Base-by-base conservation (phyloP, 139 green algal species). In the Micractinium sp. region DNA sequence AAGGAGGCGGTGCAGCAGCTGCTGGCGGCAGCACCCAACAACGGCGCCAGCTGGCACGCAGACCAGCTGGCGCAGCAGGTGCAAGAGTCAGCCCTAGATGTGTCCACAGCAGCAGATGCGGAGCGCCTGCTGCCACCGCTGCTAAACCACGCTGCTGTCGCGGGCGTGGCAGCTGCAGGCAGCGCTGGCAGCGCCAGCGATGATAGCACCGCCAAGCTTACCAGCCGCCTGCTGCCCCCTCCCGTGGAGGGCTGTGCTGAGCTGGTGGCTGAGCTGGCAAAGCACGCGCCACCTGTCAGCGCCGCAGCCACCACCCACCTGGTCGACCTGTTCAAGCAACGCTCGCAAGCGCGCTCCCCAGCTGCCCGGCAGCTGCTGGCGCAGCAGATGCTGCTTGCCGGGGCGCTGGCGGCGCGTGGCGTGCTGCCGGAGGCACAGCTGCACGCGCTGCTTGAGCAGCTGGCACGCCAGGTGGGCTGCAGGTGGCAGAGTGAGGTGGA, bases 311-410 rank as follows among this genome's bases (percentile, higher is more conserved):
- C 63, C 7, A 25, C 82, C 1, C 25, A 39, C 23, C 25, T 67
- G 35, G 36, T 36, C 23, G 22, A 39, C 3, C 36, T 66, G 7
- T 63, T 87, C 16, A 78, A n/a, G 82, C 69, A 79, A 36, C 82
- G 82, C 63, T 25, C 36, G 13, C 35, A 78, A 63, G 82, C 82
- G 13, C 63, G 82, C 36, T 79, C 61, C 66, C 39, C 63, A 3
- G 82, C 69, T 7, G 82, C 82, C 4, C 63, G 82, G 7, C 63
- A 78, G 82, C 82, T 39, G 25, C 63, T 87, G 82, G 36, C 35
- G 1, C 82, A 41, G 5, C 82, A 79, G 36, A 87, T 87, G 82
- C 82, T 87, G 82, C 63, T 87, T 63, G 82, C 82, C 0, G 82
- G 82, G 22, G 16, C 23, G 63, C 63, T 78, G 63, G 66, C 63